Conservation (phyloP, 2,329 filamentous ascomycete genomes). For the Colletotrichum tabaci region DNA sequence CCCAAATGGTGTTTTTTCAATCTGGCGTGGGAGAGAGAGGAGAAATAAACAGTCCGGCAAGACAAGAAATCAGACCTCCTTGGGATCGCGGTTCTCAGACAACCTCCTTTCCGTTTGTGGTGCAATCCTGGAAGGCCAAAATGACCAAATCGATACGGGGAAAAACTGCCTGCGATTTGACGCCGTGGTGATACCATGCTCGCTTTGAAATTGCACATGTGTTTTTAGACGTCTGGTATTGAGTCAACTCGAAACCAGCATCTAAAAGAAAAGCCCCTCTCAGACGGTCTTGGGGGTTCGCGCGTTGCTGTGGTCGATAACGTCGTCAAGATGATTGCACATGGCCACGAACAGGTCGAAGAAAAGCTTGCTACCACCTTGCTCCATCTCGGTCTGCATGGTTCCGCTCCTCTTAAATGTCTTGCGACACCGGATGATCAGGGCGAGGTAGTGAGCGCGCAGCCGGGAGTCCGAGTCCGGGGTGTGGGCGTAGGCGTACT, state of each 20-base stretch:
- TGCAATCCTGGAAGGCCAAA: conserved; percentile 30
- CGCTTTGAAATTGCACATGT: conserved; percentile 39
- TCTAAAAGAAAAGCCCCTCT: conserved; percentile 47
- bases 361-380: conserved; percentile 85
- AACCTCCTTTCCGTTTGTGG: conserved; percentile 31
- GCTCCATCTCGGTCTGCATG: conserved; percentile 96
- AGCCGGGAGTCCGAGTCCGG: conserved; percentile 93
- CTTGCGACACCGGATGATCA: conserved; percentile 89
- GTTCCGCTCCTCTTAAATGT: conserved; percentile 96
- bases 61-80: conserved; percentile 41
- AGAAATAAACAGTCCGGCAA: conserved; percentile 47
- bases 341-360: conserved; percentile 95
- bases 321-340: conserved; percentile 89
- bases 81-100: conserved; percentile 40
- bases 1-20: conserved; percentile 65
- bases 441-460: conserved; percentile 89
- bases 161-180: conserved; percentile 30
- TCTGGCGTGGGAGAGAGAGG: conserved; percentile 64
- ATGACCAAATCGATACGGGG: conserved; percentile 35
- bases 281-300: conserved; percentile 71
- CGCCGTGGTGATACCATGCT: conserved; percentile 38
- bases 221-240: conserved; percentile 22
- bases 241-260: conserved; percentile 17
- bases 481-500: conserved; percentile 90
- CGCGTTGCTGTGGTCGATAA: conserved; percentile 86